phyloP scores from a whole-genome alignment of 1,284 basidiomycete species.

The Microbotryum saponariae region DNA sequence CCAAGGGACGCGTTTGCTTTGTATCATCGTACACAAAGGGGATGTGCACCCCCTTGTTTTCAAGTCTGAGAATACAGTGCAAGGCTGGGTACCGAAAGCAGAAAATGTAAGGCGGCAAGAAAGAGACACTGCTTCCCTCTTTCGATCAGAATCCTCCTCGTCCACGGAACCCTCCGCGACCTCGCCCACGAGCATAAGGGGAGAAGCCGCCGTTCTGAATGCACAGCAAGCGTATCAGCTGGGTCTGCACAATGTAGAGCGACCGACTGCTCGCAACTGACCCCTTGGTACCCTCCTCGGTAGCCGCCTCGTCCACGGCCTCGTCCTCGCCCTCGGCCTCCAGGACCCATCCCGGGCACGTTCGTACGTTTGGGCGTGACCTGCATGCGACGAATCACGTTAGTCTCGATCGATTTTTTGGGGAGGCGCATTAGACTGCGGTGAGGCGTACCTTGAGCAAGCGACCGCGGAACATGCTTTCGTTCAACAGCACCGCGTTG shows the following conservation, averaged over 20 bases:
- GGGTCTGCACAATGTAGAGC: too few relatives aligned
- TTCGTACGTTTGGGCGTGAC: conserved; percentile 90
- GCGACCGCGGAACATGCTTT: conserved; percentile 86
- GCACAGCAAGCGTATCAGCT: neutral
- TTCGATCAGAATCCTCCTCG: conserved; percentile 7
- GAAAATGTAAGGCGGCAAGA: too few relatives aligned
- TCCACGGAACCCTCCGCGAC: conserved; percentile 17
- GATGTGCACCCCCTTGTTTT: too few relatives aligned
- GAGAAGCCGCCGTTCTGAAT: conserved; percentile 22
- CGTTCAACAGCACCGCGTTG: conserved; percentile 89
- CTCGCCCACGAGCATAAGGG: conserved; percentile 15
- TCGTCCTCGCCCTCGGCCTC: conserved; percentile 62
- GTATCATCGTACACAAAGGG: too few relatives aligned
- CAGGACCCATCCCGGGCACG: conserved; percentile 62
- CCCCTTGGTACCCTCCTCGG: conserved; percentile 56
- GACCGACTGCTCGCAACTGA: neutral
- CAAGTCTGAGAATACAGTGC: too few relatives aligned
- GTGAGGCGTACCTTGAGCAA: conserved; percentile 68
- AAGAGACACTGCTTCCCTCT: too few relatives aligned
- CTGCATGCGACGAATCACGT: conserved; percentile 43
- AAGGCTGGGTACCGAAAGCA: too few relatives aligned
- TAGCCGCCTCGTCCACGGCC: conserved; percentile 55
- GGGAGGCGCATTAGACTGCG: neutral
- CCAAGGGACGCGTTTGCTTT: too few relatives aligned
- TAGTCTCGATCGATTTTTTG: too few relatives aligned